Evolutionary conservation across 2,329 filamentous ascomycete genomes (phyloP).

Genomic region (Diaporthe vaccinii): DNA sequence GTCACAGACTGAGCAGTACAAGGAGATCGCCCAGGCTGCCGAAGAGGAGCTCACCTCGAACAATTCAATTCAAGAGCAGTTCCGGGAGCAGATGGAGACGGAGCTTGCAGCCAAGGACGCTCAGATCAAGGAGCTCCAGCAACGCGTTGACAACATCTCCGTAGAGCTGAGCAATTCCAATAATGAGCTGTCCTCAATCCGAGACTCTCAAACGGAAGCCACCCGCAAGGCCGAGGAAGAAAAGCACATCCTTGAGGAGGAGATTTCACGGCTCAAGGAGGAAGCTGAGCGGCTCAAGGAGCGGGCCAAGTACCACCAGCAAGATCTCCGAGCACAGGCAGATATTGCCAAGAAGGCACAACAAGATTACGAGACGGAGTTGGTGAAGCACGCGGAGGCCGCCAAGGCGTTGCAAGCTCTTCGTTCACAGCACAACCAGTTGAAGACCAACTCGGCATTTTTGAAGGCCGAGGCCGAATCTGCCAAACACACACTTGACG

Average conservation of each 20-base stretch:
- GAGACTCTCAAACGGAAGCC: slow-evolving; percentile 84
- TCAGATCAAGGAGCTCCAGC: slow-evolving; percentile 84
- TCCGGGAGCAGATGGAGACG: slow-evolving; percentile 86
- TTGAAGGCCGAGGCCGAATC: slow-evolving; percentile 87
- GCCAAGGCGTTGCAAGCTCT: slow-evolving; percentile 85
- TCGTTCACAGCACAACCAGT: slow-evolving; percentile 82
- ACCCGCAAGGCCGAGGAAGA: slow-evolving; percentile 82
- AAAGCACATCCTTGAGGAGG: slow-evolving; percentile 81
- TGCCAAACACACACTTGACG: slow-evolving; percentile 81
- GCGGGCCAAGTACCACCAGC: slow-evolving; percentile 86
- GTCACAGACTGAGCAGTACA: slow-evolving; percentile 88
- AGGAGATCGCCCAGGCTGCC: slow-evolving; percentile 85
- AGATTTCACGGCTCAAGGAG: slow-evolving; percentile 85
- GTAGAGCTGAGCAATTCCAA: slow-evolving; percentile 86
- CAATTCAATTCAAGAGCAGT: slow-evolving; percentile 85
- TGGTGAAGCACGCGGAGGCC: slow-evolving; percentile 96
- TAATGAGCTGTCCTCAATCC: slow-evolving; percentile 82
- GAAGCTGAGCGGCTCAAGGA: slow-evolving; percentile 85
- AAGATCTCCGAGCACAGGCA: slow-evolving; percentile 92
- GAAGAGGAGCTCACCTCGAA: slow-evolving; percentile 89
- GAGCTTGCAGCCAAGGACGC: slow-evolving; percentile 82
- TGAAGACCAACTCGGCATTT: slow-evolving; percentile 83
- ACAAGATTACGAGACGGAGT: slow-evolving; percentile 93
- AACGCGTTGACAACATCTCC: slow-evolving; percentile 86
- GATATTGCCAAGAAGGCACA: slow-evolving; percentile 94